phyloP scores from a whole-genome alignment of 2,329 filamentous ascomycete genomes.

The Diaporthe aspalathi region DNA sequence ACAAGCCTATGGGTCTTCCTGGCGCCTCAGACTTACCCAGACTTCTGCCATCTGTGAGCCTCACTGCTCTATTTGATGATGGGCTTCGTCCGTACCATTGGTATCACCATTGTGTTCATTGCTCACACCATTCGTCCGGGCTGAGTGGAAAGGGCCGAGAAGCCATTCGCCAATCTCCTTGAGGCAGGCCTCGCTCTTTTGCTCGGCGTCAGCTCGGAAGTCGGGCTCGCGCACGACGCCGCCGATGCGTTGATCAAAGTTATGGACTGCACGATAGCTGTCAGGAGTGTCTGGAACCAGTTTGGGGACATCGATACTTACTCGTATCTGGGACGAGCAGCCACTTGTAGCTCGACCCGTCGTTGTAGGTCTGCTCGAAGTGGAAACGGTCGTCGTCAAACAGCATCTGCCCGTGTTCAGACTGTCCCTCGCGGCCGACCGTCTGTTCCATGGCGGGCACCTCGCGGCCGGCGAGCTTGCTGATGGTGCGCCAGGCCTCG shows the following conservation, averaged over 20 bases:
- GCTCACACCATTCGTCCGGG: background rate
- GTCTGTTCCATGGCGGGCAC: constrained; percentile 15
- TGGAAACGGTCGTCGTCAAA: constrained; percentile 33
- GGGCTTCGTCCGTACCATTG: constrained; percentile 24
- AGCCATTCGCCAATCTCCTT: constrained; percentile 35
- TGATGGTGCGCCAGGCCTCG: constrained; percentile 36
- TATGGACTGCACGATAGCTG: background rate
- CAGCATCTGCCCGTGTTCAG: constrained; percentile 26
- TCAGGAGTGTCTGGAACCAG: background rate
- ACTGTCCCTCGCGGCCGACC: constrained; percentile 24
- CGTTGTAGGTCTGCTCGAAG: constrained; percentile 33
- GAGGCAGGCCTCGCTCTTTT: constrained; percentile 29
- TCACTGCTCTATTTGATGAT: constrained; percentile 32
- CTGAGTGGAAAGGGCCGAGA: background rate
- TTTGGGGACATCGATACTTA: background rate
- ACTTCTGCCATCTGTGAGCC: constrained; percentile 24
- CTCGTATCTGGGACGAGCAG: constrained; percentile 31
- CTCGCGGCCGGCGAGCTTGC: constrained; percentile 32
- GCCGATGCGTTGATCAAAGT: constrained; percentile 33
- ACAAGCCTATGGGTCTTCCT: background rate
- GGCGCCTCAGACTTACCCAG: constrained; percentile 12
- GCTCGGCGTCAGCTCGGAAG: constrained; percentile 32
- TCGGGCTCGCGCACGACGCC: constrained; percentile 31
- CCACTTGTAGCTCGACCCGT: constrained; percentile 36
- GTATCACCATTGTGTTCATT: background rate